Evolutionary conservation across 768 basidiomycete species (phyloP), one percentile per base, ranked within the genome.

Genomic region (Boletellus ananas): DNA sequence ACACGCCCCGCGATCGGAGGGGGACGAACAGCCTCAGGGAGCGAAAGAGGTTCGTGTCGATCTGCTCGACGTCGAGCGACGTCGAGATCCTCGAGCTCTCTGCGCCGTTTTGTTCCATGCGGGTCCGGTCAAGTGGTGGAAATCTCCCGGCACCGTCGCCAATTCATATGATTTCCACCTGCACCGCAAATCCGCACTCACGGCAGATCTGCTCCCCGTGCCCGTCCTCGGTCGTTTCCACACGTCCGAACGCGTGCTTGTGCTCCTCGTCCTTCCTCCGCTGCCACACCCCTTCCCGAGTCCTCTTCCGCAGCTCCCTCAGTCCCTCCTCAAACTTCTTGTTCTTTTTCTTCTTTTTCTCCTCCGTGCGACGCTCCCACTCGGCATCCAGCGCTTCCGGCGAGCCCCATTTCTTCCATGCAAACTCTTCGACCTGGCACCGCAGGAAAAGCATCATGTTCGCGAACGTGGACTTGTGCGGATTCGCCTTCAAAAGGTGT

Each of bases 401-500:
- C 1, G 92, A 90, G 0, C 93, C 94, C 96, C 96, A 99, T 70
- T 99, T 99, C 65, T 90, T 85, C 87, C 87, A 96, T 5, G 96
- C 95, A 69, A 94, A 97, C 39, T 85, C 90, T 67, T 99, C 96
- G 2, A 96, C 91, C 67, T 98, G 95, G 62, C 75, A 87, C 31
- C 96, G 84, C 5, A 97, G 76, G 70, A 89, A 98, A 18, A 99
- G 78, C 96, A 98, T 98, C 96, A 98, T 98, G 74, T 98, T 99
- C 33, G 90, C 89, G 64, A 90, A 98, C 0, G 91, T 94, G 11
- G 93, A 88, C 56, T 90, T 87, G 72, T 96, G 94, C 4, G 92
- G 94, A 66, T 97, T 97, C 17, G 91, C 88, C 63, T 94, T 92
- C 50, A 98, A 77, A 21, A 95, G 74, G 67, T 99, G 96, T 0